These are phyloP conservation scores for Colletotrichum euphorbiae DNA, from an alignment of 2,329 filamentous ascomycete genomes.

Conservation along the genomic window DNA sequence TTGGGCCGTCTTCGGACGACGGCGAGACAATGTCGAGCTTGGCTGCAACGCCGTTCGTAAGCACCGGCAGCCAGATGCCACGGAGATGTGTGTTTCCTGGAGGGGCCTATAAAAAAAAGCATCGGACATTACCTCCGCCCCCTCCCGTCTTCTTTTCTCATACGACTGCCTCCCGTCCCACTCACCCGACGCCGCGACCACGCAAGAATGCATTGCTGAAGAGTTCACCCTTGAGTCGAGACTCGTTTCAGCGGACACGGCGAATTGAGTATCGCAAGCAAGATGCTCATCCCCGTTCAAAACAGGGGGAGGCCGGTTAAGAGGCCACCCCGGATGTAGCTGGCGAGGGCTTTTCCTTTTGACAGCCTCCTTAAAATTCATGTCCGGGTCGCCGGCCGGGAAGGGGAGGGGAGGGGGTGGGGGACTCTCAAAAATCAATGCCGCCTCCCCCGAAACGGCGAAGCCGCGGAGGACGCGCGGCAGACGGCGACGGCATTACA, in stretches of 20 bases:
- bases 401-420: too few species aligned
- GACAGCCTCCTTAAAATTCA: too few species aligned
- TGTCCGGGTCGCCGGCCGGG: slow-evolving; percentile 14
- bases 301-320: slow-evolving; percentile 32
- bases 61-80: slow-evolving; percentile 1
- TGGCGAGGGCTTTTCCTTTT: neutral
- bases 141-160: too few species aligned
- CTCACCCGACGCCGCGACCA: slow-evolving; percentile 19
- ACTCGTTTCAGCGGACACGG: slow-evolving; percentile 29
- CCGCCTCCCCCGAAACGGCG: slow-evolving; percentile 16
- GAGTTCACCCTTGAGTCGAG: slow-evolving; percentile 25
- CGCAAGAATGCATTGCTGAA: too few species aligned
- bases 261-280: slow-evolving; percentile 1
- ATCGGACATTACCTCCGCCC: too few species aligned
- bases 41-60: slow-evolving; percentile 23
- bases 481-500: slow-evolving; percentile 21
- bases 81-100: slow-evolving; percentile 9
- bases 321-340: slow-evolving; percentile 3
- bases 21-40: neutral
- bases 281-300: slow-evolving; percentile 2
- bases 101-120: neutral
- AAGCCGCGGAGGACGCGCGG: slow-evolving; percentile 17
- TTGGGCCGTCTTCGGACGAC: slow-evolving; percentile 1
- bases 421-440: neutral
- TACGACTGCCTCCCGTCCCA: slow-evolving; percentile 10